These are phyloP conservation scores for Quercus aquifolioides DNA, from an alignment of 306 rosid genomes.

Conservation along the genomic window DNA sequence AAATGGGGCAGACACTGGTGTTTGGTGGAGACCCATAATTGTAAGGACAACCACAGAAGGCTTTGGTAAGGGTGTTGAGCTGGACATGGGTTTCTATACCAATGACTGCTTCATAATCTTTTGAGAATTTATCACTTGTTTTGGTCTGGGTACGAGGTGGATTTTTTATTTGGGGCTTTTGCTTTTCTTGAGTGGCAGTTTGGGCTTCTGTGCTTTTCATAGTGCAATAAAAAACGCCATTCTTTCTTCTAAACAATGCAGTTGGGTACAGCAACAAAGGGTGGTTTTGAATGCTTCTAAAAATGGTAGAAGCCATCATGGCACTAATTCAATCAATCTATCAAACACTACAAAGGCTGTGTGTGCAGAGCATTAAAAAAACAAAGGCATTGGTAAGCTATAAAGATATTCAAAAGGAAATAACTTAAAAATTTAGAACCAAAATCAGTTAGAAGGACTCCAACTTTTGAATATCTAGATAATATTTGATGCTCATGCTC, in stretches of 20 bases:
- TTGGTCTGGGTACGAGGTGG: slow-evolving; percentile 49
- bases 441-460: not conserved
- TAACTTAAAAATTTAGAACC: not conserved
- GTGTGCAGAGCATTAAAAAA: not conserved
- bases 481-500: not conserved
- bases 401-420: not conserved
- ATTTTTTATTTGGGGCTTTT: slow-evolving; percentile 37
- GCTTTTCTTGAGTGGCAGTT: slow-evolving; percentile 56
- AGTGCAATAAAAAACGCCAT: slow-evolving; percentile 41
- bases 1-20: slow-evolving; percentile 71
- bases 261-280: slow-evolving; percentile 47
- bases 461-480: not conserved
- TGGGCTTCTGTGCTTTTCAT: slow-evolving; percentile 59
- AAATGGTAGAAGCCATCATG: slow-evolving; percentile 60
- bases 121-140: slow-evolving; percentile 44
- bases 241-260: slow-evolving; percentile 39
- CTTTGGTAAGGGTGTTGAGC: slow-evolving; percentile 85
- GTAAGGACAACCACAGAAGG: slow-evolving; percentile 83
- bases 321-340: not conserved
- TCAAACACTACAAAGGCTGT: slow-evolving; percentile 1
- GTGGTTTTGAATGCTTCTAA: slow-evolving; percentile 60
- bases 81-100: slow-evolving; percentile 96
- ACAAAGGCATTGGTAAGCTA: not conserved
- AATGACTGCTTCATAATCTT: slow-evolving; percentile 74
- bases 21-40: slow-evolving; percentile 76